Evolutionary conservation across 2,329 filamentous ascomycete genomes (phyloP).

Genomic region (Trichoderma sp.): DNA sequence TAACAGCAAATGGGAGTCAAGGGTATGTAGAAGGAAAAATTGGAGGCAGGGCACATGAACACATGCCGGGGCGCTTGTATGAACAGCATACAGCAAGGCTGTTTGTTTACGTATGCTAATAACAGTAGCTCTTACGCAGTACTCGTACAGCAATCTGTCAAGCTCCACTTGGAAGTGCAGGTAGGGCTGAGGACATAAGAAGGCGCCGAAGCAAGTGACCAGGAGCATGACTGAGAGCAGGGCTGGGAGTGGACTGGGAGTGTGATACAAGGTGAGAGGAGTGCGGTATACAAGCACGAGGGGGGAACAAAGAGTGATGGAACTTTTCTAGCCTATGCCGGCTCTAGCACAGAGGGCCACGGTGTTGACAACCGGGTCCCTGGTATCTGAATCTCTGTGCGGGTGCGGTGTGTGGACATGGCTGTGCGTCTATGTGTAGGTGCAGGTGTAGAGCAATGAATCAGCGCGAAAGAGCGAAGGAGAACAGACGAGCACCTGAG

Average conservation of each 20-base stretch:
- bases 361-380: slow-evolving; percentile 3
- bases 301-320: background rate
- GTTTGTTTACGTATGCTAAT: slow-evolving; percentile 17
- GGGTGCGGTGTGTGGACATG: background rate
- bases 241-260: slow-evolving; percentile 6
- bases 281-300: background rate
- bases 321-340: background rate
- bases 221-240: slow-evolving; percentile 1
- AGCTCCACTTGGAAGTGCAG: slow-evolving; percentile 12
- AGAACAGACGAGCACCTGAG: background rate
- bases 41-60: slow-evolving; percentile 18
- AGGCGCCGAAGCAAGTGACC: slow-evolving; percentile 2
- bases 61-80: slow-evolving; percentile 23
- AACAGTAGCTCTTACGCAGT: slow-evolving; percentile 19
- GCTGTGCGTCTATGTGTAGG: background rate
- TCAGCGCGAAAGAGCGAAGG: background rate
- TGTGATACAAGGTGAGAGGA: slow-evolving; percentile 9
- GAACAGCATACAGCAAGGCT: slow-evolving; percentile 9
- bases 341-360: slow-evolving; percentile 7
- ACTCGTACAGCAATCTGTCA: background rate
- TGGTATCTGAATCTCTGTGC: slow-evolving; percentile 14
- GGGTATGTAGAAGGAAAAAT: slow-evolving; percentile 1
- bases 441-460: background rate
- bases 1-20: slow-evolving; percentile 20
- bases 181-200: slow-evolving; percentile 20